These are phyloP conservation scores for Rhinocladiella similis DNA, from an alignment of 2,329 filamentous ascomycete genomes.

Conservation along the genomic window DNA sequence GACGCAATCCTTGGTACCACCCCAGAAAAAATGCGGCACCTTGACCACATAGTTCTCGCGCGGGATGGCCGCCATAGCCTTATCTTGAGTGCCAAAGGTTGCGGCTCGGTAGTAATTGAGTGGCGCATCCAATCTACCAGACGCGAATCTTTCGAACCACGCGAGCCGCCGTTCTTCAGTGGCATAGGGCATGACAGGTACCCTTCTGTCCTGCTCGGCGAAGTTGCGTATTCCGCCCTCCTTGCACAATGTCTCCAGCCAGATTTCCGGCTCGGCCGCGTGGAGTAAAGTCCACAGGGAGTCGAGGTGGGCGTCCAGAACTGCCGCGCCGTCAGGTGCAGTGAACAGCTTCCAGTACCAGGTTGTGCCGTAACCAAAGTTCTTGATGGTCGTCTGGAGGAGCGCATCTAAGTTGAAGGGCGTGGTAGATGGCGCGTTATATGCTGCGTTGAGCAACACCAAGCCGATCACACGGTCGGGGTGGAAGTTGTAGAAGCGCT, in stretches of 20 bases:
- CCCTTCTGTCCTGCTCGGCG: conserved; percentile 27
- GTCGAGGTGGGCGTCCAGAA: conserved; percentile 43
- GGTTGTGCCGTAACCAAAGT: conserved; percentile 40
- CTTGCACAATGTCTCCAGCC: conserved; percentile 40
- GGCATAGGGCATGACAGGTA: conserved; percentile 38
- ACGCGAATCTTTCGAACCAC: conserved; percentile 32
- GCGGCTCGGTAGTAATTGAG: conserved; percentile 16
- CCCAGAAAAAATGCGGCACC: conserved; percentile 18
- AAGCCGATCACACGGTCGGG: conserved; percentile 43
- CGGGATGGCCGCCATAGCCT: conserved; percentile 9
- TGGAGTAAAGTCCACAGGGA: conserved; percentile 39
- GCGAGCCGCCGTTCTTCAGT: conserved; percentile 31
- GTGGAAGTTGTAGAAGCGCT: conserved; percentile 46
- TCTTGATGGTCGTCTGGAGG: conserved; percentile 35
- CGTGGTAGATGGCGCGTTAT: conserved; percentile 35
- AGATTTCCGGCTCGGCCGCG: conserved; percentile 30
- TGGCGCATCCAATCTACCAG: conserved; percentile 16
- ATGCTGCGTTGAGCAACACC: conserved; percentile 45
- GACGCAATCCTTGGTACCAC: conserved; percentile 14
- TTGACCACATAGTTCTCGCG: conserved; percentile 12
- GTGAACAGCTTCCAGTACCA: conserved; percentile 52
- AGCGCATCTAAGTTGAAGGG: conserved; percentile 40
- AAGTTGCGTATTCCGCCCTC: conserved; percentile 35
- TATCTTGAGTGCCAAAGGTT: conserved; percentile 12
- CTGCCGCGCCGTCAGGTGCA: conserved; percentile 37